phyloP scores from a whole-genome alignment of 179 eudicot genomes.

The Beta lomatogona region DNA sequence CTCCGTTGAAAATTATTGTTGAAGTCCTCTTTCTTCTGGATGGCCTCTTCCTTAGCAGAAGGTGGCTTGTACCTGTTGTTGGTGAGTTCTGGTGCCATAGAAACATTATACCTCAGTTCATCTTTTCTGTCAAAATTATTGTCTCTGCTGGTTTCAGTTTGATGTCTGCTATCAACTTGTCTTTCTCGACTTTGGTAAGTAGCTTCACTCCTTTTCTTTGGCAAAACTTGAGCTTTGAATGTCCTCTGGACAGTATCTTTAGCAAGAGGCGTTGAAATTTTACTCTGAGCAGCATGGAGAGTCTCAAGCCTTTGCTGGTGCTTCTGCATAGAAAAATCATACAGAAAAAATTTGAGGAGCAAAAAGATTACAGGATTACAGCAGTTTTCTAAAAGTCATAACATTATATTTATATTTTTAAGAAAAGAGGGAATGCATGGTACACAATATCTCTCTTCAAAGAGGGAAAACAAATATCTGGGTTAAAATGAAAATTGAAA shows the following conservation, averaged over 20 bases:
- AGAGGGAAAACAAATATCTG: background rate
- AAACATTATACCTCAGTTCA: constrained; percentile 31
- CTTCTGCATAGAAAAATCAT: constrained; percentile 41
- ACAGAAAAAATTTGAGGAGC: background rate
- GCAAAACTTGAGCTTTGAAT: constrained; percentile 30
- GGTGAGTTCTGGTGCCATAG: constrained; percentile 33
- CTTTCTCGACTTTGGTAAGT: constrained; percentile 28
- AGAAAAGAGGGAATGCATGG: background rate
- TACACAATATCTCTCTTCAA: background rate
- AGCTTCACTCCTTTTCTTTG: constrained; percentile 36
- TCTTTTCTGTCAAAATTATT: constrained; percentile 32
- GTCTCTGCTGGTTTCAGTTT: constrained; percentile 25
- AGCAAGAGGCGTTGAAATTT: constrained; percentile 30
- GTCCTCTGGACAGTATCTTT: constrained; percentile 33
- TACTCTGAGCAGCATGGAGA: constrained; percentile 30
- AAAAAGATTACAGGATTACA: background rate
- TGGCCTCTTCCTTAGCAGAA: constrained; percentile 29
- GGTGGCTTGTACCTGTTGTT: constrained; percentile 32
- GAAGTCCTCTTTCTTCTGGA: constrained; percentile 35
- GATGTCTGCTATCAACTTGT: constrained; percentile 28
- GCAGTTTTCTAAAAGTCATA: background rate
- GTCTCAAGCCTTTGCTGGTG: constrained; percentile 34
- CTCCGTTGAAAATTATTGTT: constrained; percentile 28
- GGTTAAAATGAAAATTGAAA: background rate
- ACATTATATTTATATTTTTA: no score